Percentiles rank a stretch among this genome's conserved stretches.
phyloP scores from a whole-genome alignment of 805 yeast genomes.

The Wickerhamiella cacticola region DNA sequence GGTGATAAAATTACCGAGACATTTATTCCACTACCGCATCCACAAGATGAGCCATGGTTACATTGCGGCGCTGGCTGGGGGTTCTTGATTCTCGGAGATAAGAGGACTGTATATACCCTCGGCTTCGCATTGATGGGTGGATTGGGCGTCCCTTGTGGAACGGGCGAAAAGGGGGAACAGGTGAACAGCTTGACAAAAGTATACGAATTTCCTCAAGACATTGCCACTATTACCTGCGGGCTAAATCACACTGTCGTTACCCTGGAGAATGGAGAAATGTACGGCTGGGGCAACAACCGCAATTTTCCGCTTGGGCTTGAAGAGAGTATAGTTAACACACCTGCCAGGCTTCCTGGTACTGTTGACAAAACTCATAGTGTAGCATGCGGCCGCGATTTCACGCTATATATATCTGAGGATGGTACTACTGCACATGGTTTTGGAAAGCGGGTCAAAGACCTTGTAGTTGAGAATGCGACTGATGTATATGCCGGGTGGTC shows the following conservation, averaged over 20 bases:
- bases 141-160: too few relatives aligned
- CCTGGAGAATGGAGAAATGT: slow-evolving; percentile 33
- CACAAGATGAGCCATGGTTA: slow-evolving; percentile 30
- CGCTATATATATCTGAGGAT: slow-evolving; percentile 27
- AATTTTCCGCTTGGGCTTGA: slow-evolving; percentile 39
- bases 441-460: slow-evolving; percentile 25
- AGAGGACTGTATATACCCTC: slow-evolving; percentile 36
- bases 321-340: slow-evolving; percentile 6
- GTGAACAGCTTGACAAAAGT: slow-evolving; percentile 10
- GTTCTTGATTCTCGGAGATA: slow-evolving; percentile 27
- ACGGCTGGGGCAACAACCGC: slow-evolving; percentile 60
- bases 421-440: slow-evolving; percentile 21
- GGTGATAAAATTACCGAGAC: slow-evolving; percentile 24
- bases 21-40: slow-evolving; percentile 13
- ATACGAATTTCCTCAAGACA: slow-evolving; percentile 15
- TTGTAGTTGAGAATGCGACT: slow-evolving; percentile 52
- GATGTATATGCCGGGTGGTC: slow-evolving; percentile 46
- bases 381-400: slow-evolving; percentile 49
- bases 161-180: too few relatives aligned
- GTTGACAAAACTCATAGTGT: slow-evolving; percentile 16
- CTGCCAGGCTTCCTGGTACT: slow-evolving; percentile 17
- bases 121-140: too few relatives aligned
- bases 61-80: slow-evolving; percentile 72
- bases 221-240: slow-evolving; percentile 24
- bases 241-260: slow-evolving; percentile 27